Percentiles rank a stretch among this genome's conserved stretches.
phyloP scores from a whole-genome alignment of 2,329 filamentous ascomycete species.

The Nectriaceae sp. region DNA sequence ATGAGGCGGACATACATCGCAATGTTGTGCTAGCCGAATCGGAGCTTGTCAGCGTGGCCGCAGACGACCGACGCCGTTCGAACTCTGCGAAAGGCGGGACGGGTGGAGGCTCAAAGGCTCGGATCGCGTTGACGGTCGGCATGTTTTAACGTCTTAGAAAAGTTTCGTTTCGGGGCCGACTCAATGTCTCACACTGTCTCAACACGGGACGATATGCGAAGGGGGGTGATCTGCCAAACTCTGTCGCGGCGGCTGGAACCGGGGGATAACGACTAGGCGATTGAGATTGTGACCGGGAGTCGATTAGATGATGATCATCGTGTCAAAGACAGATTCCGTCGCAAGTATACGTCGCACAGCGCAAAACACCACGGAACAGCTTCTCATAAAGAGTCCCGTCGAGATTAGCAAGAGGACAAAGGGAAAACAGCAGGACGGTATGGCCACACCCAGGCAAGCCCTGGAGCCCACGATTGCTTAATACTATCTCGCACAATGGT shows the following conservation, averaged over 20 bases:
- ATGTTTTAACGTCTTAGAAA: slow-evolving; percentile 13
- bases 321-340: neutral
- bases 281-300: neutral
- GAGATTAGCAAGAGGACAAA: neutral
- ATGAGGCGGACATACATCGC: slow-evolving; percentile 20
- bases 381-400: neutral
- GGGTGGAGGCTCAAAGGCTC: slow-evolving; percentile 23
- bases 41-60: slow-evolving; percentile 19
- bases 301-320: neutral
- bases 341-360: neutral
- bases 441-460: neutral
- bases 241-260: neutral
- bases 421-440: neutral
- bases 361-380: neutral
- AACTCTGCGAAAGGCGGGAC: slow-evolving; percentile 27
- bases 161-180: neutral
- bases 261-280: neutral
- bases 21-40: slow-evolving; percentile 17
- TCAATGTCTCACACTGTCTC: neutral
- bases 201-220: neutral
- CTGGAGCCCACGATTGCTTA: neutral
- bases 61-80: slow-evolving; percentile 26
- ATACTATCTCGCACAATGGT: neutral
- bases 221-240: neutral
- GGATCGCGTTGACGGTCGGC: slow-evolving; percentile 28